Evolutionary conservation across 2,329 filamentous ascomycete species (phyloP).

Genomic region (Stachybotrys chartarum): DNA sequence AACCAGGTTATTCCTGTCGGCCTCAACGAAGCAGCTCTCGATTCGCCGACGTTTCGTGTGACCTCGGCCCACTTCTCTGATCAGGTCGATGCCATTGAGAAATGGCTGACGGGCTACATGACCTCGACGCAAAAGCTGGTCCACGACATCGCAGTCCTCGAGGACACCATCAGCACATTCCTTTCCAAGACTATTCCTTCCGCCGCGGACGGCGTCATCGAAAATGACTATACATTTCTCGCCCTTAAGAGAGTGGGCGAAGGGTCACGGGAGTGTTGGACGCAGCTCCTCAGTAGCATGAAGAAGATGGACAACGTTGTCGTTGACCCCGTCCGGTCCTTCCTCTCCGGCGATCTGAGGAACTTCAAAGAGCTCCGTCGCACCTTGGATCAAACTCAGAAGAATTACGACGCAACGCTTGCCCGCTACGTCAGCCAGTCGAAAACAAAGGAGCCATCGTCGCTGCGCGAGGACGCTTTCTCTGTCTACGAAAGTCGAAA

Average conservation of each 20-base stretch:
- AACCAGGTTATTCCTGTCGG: slow-evolving; percentile 60
- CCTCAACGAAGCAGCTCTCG: slow-evolving; percentile 89
- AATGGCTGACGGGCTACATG: slow-evolving; percentile 70
- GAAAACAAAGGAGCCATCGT: slow-evolving; percentile 89
- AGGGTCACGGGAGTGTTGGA: slow-evolving; percentile 83
- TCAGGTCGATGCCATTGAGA: slow-evolving; percentile 84
- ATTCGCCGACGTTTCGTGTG: slow-evolving; percentile 91
- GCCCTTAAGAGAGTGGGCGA: slow-evolving; percentile 82
- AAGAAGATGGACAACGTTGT: slow-evolving; percentile 72
- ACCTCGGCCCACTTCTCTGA: slow-evolving; percentile 81
- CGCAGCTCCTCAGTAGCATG: slow-evolving; percentile 62
- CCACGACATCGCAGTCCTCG: slow-evolving; percentile 63
- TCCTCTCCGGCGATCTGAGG: slow-evolving; percentile 71
- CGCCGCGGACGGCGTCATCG: slow-evolving; percentile 76
- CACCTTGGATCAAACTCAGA: slow-evolving; percentile 71
- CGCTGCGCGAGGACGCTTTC: slow-evolving; percentile 90
- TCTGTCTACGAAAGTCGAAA: slow-evolving; percentile 89
- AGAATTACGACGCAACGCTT: slow-evolving; percentile 74
- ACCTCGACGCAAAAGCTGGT: slow-evolving; percentile 47
- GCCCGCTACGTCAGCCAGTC: slow-evolving; percentile 77
- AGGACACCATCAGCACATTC: slow-evolving; percentile 72
- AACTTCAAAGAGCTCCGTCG: slow-evolving; percentile 80
- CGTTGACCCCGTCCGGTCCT: slow-evolving; percentile 73
- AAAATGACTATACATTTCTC: slow-evolving; percentile 90
- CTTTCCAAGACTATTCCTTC: slow-evolving; percentile 69